Percentiles rank a stretch among this genome's conserved stretches.
These are phyloP conservation scores for Dothistroma septosporum DNA, from an alignment of 2,329 filamentous ascomycete genomes.

Conservation along the genomic window DNA sequence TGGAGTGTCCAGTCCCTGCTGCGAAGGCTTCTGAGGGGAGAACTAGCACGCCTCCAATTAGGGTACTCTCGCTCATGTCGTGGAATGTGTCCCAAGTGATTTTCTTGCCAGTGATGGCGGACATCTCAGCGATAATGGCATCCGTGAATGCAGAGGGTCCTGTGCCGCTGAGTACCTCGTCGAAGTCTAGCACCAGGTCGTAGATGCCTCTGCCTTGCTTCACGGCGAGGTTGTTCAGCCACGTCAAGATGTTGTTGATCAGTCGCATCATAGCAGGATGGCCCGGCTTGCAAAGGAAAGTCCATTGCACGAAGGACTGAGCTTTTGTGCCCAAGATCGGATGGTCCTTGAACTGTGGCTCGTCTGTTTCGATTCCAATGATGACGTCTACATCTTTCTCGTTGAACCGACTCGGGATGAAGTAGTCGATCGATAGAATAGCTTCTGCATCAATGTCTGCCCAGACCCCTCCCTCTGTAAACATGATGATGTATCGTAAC, in stretches of 20 bases:
- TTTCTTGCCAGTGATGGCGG: constrained; percentile 39
- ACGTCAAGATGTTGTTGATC: constrained; percentile 63
- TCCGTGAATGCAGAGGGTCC: constrained; percentile 65
- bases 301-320: constrained; percentile 70
- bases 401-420: constrained; percentile 60
- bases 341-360: constrained; percentile 60
- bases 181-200: constrained; percentile 61
- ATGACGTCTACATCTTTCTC: constrained; percentile 63
- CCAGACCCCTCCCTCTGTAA: constrained; percentile 59
- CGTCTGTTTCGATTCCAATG: constrained; percentile 65
- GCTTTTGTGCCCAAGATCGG: constrained; percentile 64
- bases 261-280: constrained; percentile 64
- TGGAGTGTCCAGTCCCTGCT: constrained; percentile 66
- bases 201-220: constrained; percentile 57
- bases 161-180: constrained; percentile 67
- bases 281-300: constrained; percentile 64
- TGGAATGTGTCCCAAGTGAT: constrained; percentile 63
- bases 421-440: constrained; percentile 50
- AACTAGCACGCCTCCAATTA: constrained; percentile 61
- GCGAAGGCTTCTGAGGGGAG: constrained; percentile 68
- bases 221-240: constrained; percentile 57
- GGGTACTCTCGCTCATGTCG: constrained; percentile 59
- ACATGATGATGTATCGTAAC: constrained; percentile 63
- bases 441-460: constrained; percentile 58
- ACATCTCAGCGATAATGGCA: constrained; percentile 63